Evolutionary conservation across 345 rosid genomes (phyloP).

Genomic region (Arabis hirsuta): DNA sequence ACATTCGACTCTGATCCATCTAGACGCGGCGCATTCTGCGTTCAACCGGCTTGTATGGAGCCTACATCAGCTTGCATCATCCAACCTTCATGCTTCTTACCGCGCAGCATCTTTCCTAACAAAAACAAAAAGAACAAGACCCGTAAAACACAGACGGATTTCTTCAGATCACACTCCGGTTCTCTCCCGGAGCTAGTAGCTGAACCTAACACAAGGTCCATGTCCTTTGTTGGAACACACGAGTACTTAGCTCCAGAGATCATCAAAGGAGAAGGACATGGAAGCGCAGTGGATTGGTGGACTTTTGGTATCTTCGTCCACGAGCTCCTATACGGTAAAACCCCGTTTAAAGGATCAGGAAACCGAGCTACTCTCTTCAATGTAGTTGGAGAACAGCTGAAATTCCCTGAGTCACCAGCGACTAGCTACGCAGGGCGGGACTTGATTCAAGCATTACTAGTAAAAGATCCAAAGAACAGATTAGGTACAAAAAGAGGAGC

Average conservation of each 20-base stretch:
- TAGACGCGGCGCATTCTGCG: conserved; percentile 74
- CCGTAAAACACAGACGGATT: conserved; percentile 57
- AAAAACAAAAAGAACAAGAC: conserved; percentile 84
- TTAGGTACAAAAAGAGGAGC: conserved; percentile 97
- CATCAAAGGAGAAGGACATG: conserved; percentile 97
- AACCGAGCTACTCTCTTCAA: conserved; percentile 92
- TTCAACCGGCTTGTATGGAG: conserved; percentile 91
- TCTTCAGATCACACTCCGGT: conserved; percentile 52
- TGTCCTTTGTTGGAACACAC: conserved; percentile 99
- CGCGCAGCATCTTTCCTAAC: conserved; percentile 72
- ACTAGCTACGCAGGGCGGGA: conserved; percentile 89
- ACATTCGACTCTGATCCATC: conserved; percentile 74
- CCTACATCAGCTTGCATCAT: conserved; percentile 78
- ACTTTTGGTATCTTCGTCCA: conserved; percentile 95
- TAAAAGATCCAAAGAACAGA: conserved; percentile 91
- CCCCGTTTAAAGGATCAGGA: conserved; percentile 95
- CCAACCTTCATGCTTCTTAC: conserved; percentile 88
- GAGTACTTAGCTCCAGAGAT: conserved; percentile 98
- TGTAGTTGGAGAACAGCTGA: conserved; percentile 92
- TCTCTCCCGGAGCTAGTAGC: conserved; percentile 90
- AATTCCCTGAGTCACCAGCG: conserved; percentile 87
- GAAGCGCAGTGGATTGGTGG: conserved; percentile 99
- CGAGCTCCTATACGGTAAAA: conserved; percentile 83
- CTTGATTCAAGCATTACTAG: conserved; percentile 78
- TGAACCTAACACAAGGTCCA: conserved; percentile 93